Base-by-base conservation (phyloP, 768 basidiomycete genomes). In the Mrakia blollopis region DNA sequence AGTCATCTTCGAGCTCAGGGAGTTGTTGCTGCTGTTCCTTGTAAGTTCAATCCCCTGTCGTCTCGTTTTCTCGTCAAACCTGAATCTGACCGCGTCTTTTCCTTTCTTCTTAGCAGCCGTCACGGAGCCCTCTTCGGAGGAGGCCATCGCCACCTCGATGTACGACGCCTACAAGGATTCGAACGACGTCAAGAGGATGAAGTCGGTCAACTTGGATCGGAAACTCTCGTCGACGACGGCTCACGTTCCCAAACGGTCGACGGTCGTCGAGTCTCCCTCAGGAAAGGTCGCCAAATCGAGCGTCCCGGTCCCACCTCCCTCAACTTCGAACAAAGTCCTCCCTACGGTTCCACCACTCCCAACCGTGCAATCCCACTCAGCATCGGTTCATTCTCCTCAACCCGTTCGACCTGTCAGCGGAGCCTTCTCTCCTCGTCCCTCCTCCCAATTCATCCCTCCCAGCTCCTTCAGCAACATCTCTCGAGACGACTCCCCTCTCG, bases 201-300 rank as follows among this genome's bases (percentile, higher is more conserved):
- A 93, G 84, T 92, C 92, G 14, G 92, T 93, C 60, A 92, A 95
- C 83, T 87, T 99, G 50, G 94, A 98, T 84, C 91, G 97, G 73
- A 98, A 98, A 83, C 86, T 96, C 60, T 97, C 94, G 41, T 92
- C 95, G 18, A 81, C 80, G 69, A 96, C 93, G 2, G 93, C 97
- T 37, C 89, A 91, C 65, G 82, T 96, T 75, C 93, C 96, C 8
- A 94, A 93, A 83, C 90, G 94, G 52, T 97, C 96, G 35, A 98
- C 93, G 11, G 90, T 99, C 60, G 91, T 99, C 69, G 96, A 99
- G 83, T 93, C 92, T 80, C 97, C 97, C 60, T 88, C 93, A 16
- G 95, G 94, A 60, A 89, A 90, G 82, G 90, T 89, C 77, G 94
- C 91, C 8, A 91, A 92, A 80, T 87, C 91, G 25, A 88, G 79